phyloP scores from a whole-genome alignment of 2,329 filamentous ascomycete genomes.

The Trichothecium roseum region DNA sequence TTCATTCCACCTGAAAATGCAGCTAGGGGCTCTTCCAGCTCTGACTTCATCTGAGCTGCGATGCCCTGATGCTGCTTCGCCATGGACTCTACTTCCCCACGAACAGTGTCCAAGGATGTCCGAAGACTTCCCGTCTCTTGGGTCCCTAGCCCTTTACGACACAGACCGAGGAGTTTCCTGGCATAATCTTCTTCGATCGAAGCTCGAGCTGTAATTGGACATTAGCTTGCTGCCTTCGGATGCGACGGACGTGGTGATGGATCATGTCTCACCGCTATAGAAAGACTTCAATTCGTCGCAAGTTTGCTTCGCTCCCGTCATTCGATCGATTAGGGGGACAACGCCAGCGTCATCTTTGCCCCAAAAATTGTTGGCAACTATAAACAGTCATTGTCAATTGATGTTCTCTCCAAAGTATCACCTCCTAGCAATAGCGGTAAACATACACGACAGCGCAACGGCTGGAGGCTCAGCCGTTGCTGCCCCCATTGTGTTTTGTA shows the following conservation, averaged over 20 bases:
- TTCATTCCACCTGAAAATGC: constrained; percentile 95
- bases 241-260: constrained; percentile 1
- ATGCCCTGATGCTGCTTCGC: constrained; percentile 87
- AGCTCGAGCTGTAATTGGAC: constrained; percentile 55
- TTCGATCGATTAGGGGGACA: constrained; percentile 79
- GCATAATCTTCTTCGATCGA: constrained; percentile 96
- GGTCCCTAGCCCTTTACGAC: constrained; percentile 81
- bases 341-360: constrained; percentile 98
- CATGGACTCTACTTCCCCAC: constrained; percentile 85
- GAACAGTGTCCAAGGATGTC: constrained; percentile 74
- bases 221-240: background rate
- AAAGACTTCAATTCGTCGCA: constrained; percentile 90
- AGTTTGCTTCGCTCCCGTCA: constrained; percentile 89
- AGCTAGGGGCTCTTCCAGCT: constrained; percentile 84
- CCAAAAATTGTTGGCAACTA: constrained; percentile 99
- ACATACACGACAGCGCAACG: constrained; percentile 55
- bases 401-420: background rate
- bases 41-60: constrained; percentile 87
- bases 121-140: constrained; percentile 77
- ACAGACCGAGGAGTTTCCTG: constrained; percentile 75
- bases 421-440: background rate
- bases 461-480: constrained; percentile 51
- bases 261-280: constrained; percentile 56
- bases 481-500: constrained; percentile 43
- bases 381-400: constrained; percentile 9